phyloP scores from a whole-genome alignment of 139 green algal species.

The Coccomyxa sp. region DNA sequence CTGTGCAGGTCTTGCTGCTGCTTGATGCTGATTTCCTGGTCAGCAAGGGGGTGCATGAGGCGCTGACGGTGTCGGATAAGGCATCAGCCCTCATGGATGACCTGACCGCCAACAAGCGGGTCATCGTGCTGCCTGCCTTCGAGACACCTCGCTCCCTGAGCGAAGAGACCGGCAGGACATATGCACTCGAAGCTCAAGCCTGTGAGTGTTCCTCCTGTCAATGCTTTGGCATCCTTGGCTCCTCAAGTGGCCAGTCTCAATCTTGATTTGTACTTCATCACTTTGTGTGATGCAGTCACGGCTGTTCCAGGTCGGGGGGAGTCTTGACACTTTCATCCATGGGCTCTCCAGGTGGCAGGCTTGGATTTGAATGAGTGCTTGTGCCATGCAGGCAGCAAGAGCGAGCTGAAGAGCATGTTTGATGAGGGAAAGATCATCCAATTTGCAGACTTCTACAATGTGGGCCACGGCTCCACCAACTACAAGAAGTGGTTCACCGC shows the following conservation, averaged over 20 bases:
- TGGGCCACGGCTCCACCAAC: constrained; percentile 18
- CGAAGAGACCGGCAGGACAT: neutral
- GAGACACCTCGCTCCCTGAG: constrained; percentile 15
- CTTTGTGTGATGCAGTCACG: neutral
- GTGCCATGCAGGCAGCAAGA: constrained; percentile 13
- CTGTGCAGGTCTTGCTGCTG: constrained; percentile 22
- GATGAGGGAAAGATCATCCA: constrained; percentile 16
- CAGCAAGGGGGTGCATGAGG: constrained; percentile 5
- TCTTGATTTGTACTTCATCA: neutral
- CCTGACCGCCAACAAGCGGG: neutral
- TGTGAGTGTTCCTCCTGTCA: neutral
- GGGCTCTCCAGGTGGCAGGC: neutral
- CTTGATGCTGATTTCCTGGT: constrained; percentile 39
- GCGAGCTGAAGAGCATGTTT: constrained; percentile 22
- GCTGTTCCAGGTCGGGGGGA: neutral
- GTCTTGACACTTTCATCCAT: neutral
- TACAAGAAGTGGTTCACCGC: constrained; percentile 25
- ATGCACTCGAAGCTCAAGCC: neutral
- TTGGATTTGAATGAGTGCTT: neutral
- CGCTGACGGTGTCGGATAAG: neutral
- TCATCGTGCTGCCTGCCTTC: constrained; percentile 26
- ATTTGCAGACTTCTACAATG: constrained; percentile 28
- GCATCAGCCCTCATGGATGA: constrained; percentile 3
- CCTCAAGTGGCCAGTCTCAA: neutral
- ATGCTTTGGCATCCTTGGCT: neutral